phyloP scores from a whole-genome alignment of 768 basidiomycete species.

The Mycena maculata region DNA sequence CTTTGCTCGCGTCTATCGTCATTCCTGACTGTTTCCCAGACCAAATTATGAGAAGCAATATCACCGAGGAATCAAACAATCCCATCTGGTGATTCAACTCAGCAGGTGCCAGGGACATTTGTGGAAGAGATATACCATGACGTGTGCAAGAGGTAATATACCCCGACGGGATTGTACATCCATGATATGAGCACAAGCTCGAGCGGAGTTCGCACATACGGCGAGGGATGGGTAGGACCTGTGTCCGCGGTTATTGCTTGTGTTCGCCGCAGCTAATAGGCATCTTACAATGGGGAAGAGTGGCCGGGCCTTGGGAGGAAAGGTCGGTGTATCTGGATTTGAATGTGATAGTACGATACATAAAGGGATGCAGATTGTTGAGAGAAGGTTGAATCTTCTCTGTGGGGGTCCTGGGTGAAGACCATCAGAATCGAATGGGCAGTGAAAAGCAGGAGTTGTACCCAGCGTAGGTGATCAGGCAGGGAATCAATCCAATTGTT shows the following conservation, averaged over 20 bases:
- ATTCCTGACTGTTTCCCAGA: slow-evolving; percentile 58
- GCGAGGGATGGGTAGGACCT: slow-evolving; percentile 50
- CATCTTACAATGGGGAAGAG: slow-evolving; percentile 32
- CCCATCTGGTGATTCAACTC: slow-evolving; percentile 43
- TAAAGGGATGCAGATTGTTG: slow-evolving; percentile 52
- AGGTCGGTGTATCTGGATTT: slow-evolving; percentile 55
- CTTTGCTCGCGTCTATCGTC: slow-evolving; percentile 53
- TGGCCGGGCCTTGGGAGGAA: slow-evolving; percentile 51
- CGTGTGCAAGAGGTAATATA: slow-evolving; percentile 31
- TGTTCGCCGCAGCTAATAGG: too few relatives aligned
- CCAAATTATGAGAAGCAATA: slow-evolving; percentile 69
- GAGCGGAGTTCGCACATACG: slow-evolving; percentile 55
- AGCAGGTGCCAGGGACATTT: not conserved
- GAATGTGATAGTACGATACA: slow-evolving; percentile 51
- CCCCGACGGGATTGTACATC: slow-evolving; percentile 45
- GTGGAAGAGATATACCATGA: slow-evolving; percentile 18
- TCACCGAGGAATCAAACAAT: slow-evolving; percentile 63
- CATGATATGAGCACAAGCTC: slow-evolving; percentile 52
- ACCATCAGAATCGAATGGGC: too few relatives aligned
- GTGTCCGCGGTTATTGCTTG: too few relatives aligned
- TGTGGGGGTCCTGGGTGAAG: slow-evolving; percentile 51
- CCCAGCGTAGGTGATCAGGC: slow-evolving; percentile 9
- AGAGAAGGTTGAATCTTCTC: slow-evolving; percentile 46
- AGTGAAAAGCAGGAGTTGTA: too few relatives aligned
- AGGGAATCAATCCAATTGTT: slow-evolving; percentile 33